These are phyloP conservation scores for Diaporthe sp. DNA, from an alignment of 2,329 filamentous ascomycete species.

Conservation along the genomic window DNA sequence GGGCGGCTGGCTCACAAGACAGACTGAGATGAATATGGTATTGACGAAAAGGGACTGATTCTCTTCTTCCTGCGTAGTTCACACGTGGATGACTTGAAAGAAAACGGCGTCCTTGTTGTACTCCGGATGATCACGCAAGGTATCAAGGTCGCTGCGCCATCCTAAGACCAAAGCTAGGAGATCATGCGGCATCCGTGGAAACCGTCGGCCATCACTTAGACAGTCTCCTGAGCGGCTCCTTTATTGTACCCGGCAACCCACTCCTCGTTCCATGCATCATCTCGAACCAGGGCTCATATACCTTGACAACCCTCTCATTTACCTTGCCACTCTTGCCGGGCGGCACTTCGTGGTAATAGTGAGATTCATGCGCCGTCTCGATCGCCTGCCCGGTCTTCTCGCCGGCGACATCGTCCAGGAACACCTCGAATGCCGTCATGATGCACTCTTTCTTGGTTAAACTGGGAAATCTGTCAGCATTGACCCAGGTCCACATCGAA, in stretches of 20 bases:
- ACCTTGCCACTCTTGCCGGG: background rate
- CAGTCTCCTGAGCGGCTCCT: background rate
- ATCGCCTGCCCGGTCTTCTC: background rate
- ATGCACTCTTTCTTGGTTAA: slow-evolving; percentile 1
- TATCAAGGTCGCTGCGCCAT: too few species aligned
- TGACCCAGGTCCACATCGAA: background rate
- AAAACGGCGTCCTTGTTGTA: too few species aligned
- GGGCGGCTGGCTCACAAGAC: too few species aligned
- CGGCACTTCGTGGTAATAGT: background rate
- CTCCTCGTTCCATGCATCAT: background rate
- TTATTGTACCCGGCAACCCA: background rate
- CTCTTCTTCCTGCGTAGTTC: too few species aligned
- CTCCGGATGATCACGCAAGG: too few species aligned
- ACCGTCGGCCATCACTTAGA: background rate
- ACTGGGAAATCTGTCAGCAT: background rate
- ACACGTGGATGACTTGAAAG: too few species aligned
- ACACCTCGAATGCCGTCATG: background rate
- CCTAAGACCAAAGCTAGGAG: too few species aligned
- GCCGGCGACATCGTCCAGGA: background rate
- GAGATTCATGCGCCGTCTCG: slow-evolving; percentile 11
- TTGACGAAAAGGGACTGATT: too few species aligned
- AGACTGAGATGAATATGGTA: too few species aligned
- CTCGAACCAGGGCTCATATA: slow-evolving; percentile 3
- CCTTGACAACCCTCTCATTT: background rate
- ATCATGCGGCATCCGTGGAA: too few species aligned